Base-by-base conservation (phyloP, 179 eudicot species). In the Amaranthus tricolor region DNA sequence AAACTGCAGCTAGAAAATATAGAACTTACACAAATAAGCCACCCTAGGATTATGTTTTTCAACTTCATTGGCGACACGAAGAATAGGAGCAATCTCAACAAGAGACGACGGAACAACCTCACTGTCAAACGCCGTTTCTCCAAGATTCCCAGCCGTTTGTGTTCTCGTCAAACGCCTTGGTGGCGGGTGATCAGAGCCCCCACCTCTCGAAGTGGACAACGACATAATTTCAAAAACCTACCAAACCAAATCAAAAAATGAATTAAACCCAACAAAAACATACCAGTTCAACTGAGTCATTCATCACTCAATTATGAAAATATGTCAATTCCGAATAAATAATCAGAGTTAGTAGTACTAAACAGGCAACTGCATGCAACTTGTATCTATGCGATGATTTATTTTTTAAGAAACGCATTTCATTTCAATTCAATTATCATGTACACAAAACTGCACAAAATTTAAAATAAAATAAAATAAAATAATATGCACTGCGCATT, bases 31-130 rank as follows among this genome's bases (percentile, higher is more conserved):
- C 43, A 96, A 79, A 85, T 96, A 96, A 70, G 99, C 96, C 76
- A 94, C 99, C 85, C 98, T 89, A 5, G 98, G 86, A 67, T 96
- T 96, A 78, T 88, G 89, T 49, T 88, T 89, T 71, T 96, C 99
- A 9, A 96, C 99, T 86, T 96, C 99, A 81, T 96, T 91, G 65
- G 99, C 99, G 68, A 94, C 99, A 79, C 98, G 97, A 68, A 96
- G 97, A 81, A 96, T 96, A 0, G 99, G 98, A 68, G 99, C 99
- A 64, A 96, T 94, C 80, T 96, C 94, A 43, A 85, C 93, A 31
- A 96, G 84, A 7, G 99, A 94, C n/a, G 98, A 96, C 58, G 98
- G 99, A 77, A 96, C 99, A 48, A 96, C 87, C 84, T 96, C 99
- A 90, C 99, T 96, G 76, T 96, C 98, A 68, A 96, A 93, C 6